Evolutionary conservation across 495 filamentous ascomycete genomes (phyloP), one percentile per base, ranked within the genome.

Genomic region (Lophium mytilinum): DNA sequence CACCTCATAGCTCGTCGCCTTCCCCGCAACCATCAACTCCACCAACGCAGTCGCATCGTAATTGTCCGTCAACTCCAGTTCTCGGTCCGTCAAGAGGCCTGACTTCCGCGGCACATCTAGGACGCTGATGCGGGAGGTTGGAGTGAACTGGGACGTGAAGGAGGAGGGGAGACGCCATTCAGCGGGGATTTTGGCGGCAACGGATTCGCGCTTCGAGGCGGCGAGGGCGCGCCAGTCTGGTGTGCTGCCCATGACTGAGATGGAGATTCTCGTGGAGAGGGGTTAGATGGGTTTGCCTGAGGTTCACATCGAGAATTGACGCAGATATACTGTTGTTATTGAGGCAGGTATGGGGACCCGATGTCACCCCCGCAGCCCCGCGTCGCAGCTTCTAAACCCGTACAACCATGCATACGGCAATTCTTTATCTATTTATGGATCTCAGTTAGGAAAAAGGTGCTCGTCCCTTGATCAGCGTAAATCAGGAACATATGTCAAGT

Each of bases 1-100:
- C 4, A 67, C 62, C 10, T 65, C 62, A 34, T 53, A 35, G 17
- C 50, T 55, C 5, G 18, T 65, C 4, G 52, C 36, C 19, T 62
- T 35, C 21, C 48, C 35, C 7, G 14, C 30, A 11, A 30, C 15
- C 33, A 67, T 48, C 50, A 53, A 24, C 15, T 53, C 24, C 0
- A 65, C 24, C 19, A 67, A 52, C 14, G 24, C 41, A 1, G 58
- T 57, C 17, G 65, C 65, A 50, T 61, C 55, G 52, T 59, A 57
- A 7, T 53, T 40, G 19, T 50, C 40, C 11, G 65, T 67, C 0
- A 67, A 6, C 9, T 59, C 53, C 3, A 65, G 46, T 30, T 67
- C 65, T 1, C 24, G 35, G 0, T 12, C 18, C 1, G 58, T 57
- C 9, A 67, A 43, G n/a, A 65, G 12, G 14, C 58, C 58, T 33